Evolutionary conservation across 1,284 basidiomycete genomes (phyloP).

Genomic region (Somion occarium): DNA sequence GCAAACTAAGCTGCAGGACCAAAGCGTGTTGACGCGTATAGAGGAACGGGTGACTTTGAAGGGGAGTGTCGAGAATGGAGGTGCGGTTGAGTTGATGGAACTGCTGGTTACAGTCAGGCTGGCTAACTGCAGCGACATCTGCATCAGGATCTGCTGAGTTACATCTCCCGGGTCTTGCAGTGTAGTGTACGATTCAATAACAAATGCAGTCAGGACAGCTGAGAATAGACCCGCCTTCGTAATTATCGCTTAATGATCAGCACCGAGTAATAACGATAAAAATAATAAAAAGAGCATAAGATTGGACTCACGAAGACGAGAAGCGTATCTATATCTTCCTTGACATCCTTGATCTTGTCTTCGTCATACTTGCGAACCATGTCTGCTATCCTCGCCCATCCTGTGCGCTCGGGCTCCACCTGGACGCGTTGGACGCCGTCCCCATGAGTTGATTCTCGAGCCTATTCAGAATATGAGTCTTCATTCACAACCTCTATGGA

Average conservation of each 20-base stretch:
- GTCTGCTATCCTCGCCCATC: not conserved
- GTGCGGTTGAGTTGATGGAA: slow-evolving; percentile 8
- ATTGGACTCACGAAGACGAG: slow-evolving; percentile 6
- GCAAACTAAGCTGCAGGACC: not conserved
- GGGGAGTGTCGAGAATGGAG: not conserved
- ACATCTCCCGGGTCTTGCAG: slow-evolving; percentile 3
- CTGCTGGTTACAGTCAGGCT: slow-evolving; percentile 6
- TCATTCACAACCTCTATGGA: no score
- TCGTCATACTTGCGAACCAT: slow-evolving; percentile 5
- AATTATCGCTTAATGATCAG: not conserved
- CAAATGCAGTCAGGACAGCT: slow-evolving; percentile 7
- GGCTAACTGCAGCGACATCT: slow-evolving; percentile 12
- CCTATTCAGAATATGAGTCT: no score
- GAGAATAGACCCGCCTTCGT: slow-evolving; percentile 8
- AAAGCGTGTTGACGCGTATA: slow-evolving; percentile 1
- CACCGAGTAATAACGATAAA: not conserved
- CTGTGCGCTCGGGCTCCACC: not conserved
- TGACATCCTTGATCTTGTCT: slow-evolving; percentile 5
- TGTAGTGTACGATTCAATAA: slow-evolving; percentile 4
- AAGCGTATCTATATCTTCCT: slow-evolving; percentile 8
- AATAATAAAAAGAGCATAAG: not conserved
- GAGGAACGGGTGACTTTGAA: not conserved
- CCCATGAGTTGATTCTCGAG: no score
- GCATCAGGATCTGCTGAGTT: slow-evolving; percentile 9
- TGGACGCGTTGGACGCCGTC: no score